A percentile compares a stretch with the other conserved stretches of the same genome.
These are phyloP conservation scores for Haplosporangium sp. DNA, from an alignment of 371 early-diverging fungal species.

Conservation along the genomic window DNA sequence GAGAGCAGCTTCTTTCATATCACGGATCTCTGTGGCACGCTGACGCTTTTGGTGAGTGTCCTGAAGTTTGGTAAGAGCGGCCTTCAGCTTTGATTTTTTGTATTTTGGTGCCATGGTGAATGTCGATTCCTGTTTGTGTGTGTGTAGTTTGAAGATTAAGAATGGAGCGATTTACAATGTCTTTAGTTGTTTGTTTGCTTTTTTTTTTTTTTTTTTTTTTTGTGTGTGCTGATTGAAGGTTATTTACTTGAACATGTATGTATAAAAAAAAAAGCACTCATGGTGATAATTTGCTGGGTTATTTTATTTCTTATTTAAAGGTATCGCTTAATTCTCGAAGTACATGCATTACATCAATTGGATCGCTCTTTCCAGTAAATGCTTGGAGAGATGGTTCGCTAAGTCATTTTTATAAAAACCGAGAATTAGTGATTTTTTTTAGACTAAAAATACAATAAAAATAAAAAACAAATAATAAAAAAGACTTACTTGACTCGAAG, in stretches of 20 bases:
- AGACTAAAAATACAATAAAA: background rate
- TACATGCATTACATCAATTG: constrained; percentile 83
- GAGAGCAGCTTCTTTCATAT: constrained; percentile 44
- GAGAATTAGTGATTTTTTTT: no score
- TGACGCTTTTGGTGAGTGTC: constrained; percentile 45
- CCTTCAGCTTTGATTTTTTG: constrained; percentile 53
- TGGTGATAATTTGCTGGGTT: background rate
- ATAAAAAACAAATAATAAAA: background rate
- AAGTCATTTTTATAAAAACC: background rate
- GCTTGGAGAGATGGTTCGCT: constrained; percentile 74
- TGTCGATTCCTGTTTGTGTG: background rate
- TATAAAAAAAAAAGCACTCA: background rate
- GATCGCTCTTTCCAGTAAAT: constrained; percentile 72
- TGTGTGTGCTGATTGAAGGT: background rate
- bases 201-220: constrained; percentile 2
- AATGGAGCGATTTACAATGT: background rate
- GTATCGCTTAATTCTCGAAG: constrained; percentile 84
- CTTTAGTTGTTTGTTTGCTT: background rate
- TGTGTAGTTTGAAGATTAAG: background rate
- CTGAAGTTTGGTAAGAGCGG: constrained; percentile 41
- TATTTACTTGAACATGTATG: background rate
- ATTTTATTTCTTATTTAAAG: constrained; percentile 48
- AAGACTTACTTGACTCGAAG: constrained; percentile 74
- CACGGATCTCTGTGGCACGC: constrained; percentile 46
- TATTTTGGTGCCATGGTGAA: constrained; percentile 46